Evolutionary conservation across 2,329 filamentous ascomycete genomes (phyloP).

Genomic region (Alternaria brassicae): DNA sequence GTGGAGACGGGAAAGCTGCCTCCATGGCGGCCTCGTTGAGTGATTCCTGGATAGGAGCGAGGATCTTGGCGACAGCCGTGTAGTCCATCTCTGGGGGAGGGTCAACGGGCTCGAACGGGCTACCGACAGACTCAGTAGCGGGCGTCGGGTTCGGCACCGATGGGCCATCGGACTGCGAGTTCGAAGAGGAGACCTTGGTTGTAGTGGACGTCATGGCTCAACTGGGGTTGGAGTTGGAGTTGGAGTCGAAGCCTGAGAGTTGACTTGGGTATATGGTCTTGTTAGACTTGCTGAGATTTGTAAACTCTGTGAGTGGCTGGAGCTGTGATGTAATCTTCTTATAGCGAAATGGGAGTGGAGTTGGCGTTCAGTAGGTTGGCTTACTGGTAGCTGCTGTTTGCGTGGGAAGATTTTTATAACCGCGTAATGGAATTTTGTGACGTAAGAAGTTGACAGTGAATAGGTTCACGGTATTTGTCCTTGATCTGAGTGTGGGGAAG

Average conservation of each 20-base stretch:
- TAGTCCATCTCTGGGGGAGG: slow-evolving; percentile 32
- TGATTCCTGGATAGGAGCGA: slow-evolving; percentile 38
- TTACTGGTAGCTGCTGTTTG: background rate
- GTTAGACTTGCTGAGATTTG: background rate
- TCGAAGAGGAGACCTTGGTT: slow-evolving; percentile 29
- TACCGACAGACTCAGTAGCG: slow-evolving; percentile 25
- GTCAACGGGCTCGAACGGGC: slow-evolving; percentile 20
- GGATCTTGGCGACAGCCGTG: slow-evolving; percentile 35
- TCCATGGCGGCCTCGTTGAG: slow-evolving; percentile 43
- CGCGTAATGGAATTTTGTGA: background rate
- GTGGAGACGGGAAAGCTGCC: slow-evolving; percentile 40
- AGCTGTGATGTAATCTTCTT: background rate
- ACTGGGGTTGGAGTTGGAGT: background rate
- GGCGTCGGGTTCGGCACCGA: slow-evolving; percentile 39
- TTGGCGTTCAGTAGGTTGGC: background rate
- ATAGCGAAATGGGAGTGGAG: background rate
- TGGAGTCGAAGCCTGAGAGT: background rate
- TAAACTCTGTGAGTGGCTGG: background rate
- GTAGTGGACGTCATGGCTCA: slow-evolving; percentile 13
- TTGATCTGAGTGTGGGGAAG: slow-evolving; percentile 7
- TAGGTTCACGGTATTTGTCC: background rate
- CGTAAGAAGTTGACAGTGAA: background rate
- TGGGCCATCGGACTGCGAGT: slow-evolving; percentile 29
- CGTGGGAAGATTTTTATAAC: background rate
- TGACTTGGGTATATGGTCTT: background rate